Evolutionary conservation across 331 rosid genomes (phyloP).

Genomic region (Erythrophleum ivorense): DNA sequence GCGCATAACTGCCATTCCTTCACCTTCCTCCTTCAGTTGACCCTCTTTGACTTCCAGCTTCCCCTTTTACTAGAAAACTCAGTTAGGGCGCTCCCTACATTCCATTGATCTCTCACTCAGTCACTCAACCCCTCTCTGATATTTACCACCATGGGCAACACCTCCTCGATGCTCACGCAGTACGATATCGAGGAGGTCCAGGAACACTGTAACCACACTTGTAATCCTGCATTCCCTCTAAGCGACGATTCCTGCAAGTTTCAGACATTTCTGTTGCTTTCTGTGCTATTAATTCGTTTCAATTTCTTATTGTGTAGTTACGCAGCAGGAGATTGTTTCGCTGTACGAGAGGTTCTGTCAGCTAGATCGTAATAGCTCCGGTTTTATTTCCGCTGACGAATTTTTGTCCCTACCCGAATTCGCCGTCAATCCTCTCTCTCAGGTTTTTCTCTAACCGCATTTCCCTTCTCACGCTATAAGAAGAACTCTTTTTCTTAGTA

Average conservation of each 20-base stretch:
- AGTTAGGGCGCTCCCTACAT: background rate
- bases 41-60: background rate
- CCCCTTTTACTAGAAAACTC: background rate
- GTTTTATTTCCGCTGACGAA: slow-evolving; percentile 76
- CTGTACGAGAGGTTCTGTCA: slow-evolving; percentile 77
- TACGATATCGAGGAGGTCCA: slow-evolving; percentile 93
- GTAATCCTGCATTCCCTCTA: slow-evolving; percentile 37
- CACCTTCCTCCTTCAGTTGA: background rate
- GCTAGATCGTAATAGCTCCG: slow-evolving; percentile 81
- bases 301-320: slow-evolving; percentile 42
- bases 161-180: slow-evolving; percentile 86
- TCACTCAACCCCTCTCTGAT: background rate
- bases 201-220: slow-evolving; percentile 62
- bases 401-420: slow-evolving; percentile 82
- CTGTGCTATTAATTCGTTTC: background rate
- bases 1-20: background rate
- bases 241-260: background rate
- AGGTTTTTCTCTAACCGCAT: slow-evolving; percentile 39
- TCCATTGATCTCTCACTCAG: background rate
- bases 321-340: slow-evolving; percentile 84
- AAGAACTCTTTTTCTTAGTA: background rate
- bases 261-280: background rate
- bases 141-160: slow-evolving; percentile 64
- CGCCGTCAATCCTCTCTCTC: slow-evolving; percentile 85
- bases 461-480: background rate